Evolutionary conservation across 768 basidiomycete species (phyloP).

Genomic region (Dacryopinax spathularia): DNA sequence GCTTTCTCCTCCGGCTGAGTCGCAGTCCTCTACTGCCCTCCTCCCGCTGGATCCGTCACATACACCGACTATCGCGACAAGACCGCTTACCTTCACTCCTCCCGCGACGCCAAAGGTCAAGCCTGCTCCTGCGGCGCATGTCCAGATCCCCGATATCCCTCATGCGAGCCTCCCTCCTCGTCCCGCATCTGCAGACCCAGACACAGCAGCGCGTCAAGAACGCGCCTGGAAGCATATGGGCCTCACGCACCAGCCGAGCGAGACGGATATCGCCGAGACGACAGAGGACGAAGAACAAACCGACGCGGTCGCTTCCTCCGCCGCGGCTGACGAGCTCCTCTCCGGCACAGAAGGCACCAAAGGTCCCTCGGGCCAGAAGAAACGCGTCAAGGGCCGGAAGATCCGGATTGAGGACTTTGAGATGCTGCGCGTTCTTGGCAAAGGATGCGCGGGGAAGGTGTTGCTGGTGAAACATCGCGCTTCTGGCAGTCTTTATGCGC

Average conservation of each 20-base stretch:
- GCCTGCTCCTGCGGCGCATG: neutral
- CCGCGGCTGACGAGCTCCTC: constrained; percentile 4
- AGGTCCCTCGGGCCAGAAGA: constrained; percentile 36
- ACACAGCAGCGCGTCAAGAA: constrained; percentile 42
- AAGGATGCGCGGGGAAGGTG: constrained; percentile 95
- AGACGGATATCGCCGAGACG: constrained; percentile 27
- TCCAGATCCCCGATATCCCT: neutral
- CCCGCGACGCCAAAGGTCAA: constrained; percentile 1
- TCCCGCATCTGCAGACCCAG: constrained; percentile 71
- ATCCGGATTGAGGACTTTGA: constrained; percentile 85
- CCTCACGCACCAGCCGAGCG: constrained; percentile 2
- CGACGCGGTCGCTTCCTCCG: neutral
- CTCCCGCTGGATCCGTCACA: neutral
- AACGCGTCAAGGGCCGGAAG: constrained; percentile 39
- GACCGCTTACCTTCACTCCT: neutral
- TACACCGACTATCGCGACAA: neutral
- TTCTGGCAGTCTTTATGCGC: constrained; percentile 61
- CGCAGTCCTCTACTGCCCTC: neutral
- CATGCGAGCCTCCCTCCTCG: constrained; percentile 40
- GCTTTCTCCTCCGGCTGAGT: neutral
- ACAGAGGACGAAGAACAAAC: constrained; percentile 34
- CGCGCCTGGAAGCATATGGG: constrained; percentile 35
- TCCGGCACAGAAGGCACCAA: constrained; percentile 24
- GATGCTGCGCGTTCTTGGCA: constrained; percentile 91
- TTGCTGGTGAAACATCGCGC: constrained; percentile 73